Percentiles rank a stretch among this genome's conserved stretches.
phyloP scores from a whole-genome alignment of 1,139 yeast genomes.

The Casaregolazyma lundiana region DNA sequence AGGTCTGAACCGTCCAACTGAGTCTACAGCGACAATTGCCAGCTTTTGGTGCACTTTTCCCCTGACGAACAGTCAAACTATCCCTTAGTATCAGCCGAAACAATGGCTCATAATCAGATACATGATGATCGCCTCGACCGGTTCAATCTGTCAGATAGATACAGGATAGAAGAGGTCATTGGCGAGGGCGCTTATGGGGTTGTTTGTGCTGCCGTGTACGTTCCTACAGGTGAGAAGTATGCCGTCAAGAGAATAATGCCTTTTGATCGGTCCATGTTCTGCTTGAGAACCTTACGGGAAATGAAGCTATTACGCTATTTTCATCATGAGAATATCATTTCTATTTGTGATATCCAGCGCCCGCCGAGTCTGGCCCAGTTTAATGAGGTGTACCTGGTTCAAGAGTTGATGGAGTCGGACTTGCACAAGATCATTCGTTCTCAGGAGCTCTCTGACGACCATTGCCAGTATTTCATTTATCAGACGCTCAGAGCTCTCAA shows the following conservation, averaged over 20 bases:
- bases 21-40: background rate
- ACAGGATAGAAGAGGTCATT: constrained; percentile 75
- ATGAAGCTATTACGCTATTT: constrained; percentile 83
- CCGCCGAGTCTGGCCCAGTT: constrained; percentile 73
- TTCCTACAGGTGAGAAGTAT: constrained; percentile 82
- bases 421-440: constrained; percentile 85
- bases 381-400: constrained; percentile 84
- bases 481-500: constrained; percentile 88
- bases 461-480: constrained; percentile 86
- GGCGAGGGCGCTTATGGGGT: constrained; percentile 99
- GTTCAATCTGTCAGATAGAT: constrained; percentile 84
- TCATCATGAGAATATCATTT: constrained; percentile 85
- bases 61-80: background rate
- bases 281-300: constrained; percentile 85
- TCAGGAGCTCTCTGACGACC: constrained; percentile 83
- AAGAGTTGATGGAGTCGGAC: constrained; percentile 96
- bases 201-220: constrained; percentile 87
- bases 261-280: constrained; percentile 86
- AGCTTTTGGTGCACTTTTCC: background rate
- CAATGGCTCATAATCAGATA: background rate
- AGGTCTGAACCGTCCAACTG: too few species aligned
- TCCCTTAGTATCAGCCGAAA: background rate
- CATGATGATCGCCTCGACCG: constrained; percentile 35
- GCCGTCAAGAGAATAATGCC: constrained; percentile 96
- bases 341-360: constrained; percentile 84